Evolutionary conservation across 345 rosid genomes (phyloP).

Genomic region (Brassica napus): DNA sequence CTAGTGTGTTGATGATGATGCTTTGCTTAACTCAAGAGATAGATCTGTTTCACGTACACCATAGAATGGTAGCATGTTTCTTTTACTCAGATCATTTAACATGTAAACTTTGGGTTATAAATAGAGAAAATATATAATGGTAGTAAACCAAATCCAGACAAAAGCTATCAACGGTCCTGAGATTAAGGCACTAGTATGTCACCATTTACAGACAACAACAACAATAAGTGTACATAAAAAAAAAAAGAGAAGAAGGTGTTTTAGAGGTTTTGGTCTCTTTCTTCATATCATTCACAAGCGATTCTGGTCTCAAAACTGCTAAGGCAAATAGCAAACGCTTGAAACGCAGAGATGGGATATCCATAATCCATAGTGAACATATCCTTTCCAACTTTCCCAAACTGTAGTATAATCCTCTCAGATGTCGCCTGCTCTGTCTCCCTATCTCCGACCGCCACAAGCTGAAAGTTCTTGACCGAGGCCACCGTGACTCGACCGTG

Average conservation of each 20-base stretch:
- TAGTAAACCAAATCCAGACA: constrained; percentile 13
- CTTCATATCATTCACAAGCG: constrained; percentile 60
- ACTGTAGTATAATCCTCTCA: constrained; percentile 67
- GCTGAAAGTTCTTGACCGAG: constrained; percentile 76
- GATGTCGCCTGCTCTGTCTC: constrained; percentile 45
- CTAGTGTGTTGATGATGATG: background rate
- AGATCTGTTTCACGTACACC: background rate
- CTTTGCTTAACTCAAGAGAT: background rate
- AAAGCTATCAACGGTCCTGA: constrained; percentile 5
- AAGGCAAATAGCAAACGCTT: constrained; percentile 78
- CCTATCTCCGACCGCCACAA: constrained; percentile 55
- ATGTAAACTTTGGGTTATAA: background rate
- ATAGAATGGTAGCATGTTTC: background rate
- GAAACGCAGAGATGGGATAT: constrained; percentile 74
- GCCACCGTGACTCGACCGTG: constrained; percentile 80
- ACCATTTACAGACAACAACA: constrained; percentile 6
- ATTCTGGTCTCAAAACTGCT: constrained; percentile 81
- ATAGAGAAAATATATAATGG: constrained; percentile 1
- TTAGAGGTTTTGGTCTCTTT: background rate
- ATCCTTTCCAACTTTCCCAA: constrained; percentile 80
- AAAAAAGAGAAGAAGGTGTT: background rate
- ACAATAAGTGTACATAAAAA: background rate
- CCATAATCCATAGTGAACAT: constrained; percentile 79
- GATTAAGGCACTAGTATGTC: background rate
- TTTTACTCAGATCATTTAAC: background rate